Evolutionary conservation across 768 basidiomycete genomes (phyloP).

Genomic region (Fistulinella prunicolor): DNA sequence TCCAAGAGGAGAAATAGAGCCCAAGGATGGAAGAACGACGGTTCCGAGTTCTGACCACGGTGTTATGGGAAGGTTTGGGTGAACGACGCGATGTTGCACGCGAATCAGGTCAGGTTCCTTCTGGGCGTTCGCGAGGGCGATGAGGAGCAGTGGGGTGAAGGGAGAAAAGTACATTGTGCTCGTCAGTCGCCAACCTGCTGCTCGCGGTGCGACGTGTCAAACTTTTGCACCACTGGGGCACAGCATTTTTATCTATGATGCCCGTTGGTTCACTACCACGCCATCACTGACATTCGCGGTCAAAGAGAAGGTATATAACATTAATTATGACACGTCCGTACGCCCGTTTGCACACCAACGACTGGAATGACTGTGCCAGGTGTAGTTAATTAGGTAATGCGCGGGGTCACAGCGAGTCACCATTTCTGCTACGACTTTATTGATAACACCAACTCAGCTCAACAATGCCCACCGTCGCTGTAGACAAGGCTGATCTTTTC

Average conservation of each 20-base stretch:
- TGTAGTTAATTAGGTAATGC: not conserved
- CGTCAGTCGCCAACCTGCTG: no score
- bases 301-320: no score
- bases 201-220: no score
- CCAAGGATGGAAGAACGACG: slow-evolving; percentile 19
- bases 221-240: no score
- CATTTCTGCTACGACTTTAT: not conserved
- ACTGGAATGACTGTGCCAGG: no score
- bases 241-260: no score
- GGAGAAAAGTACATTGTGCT: slow-evolving; percentile 7
- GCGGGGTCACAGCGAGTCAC: not conserved
- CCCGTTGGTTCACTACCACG: no score
- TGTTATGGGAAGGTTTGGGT: slow-evolving; percentile 28
- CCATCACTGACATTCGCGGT: no score
- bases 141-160: slow-evolving; percentile 13
- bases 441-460: not conserved
- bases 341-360: no score
- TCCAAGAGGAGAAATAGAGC: slow-evolving; percentile 36
- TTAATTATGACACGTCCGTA: no score
- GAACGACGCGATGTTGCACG: slow-evolving; percentile 31
- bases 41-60: slow-evolving; percentile 27
- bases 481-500: slow-evolving; percentile 95
- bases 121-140: slow-evolving; percentile 11
- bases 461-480: slow-evolving; percentile 89
- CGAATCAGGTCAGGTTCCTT: slow-evolving; percentile 9